A percentile compares a stretch with the other conserved stretches of the same genome.
Conservation (phyloP, 2,329 filamentous ascomycete species). For the Fusarium protoensiforme region DNA sequence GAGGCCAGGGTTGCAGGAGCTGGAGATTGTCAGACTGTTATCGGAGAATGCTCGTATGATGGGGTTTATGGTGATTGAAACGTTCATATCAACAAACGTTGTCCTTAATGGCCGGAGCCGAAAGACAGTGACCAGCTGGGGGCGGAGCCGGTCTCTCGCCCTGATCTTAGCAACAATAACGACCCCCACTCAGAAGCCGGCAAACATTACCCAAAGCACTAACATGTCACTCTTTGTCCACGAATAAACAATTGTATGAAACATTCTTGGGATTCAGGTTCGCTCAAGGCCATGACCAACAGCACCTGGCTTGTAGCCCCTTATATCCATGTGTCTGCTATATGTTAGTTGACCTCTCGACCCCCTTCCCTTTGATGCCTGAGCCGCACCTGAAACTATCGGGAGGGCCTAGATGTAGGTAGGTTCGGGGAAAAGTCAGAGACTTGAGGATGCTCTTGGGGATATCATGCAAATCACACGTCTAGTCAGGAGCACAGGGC, state of each 20-base stretch:
- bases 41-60: background rate
- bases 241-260: background rate
- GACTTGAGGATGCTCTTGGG: background rate
- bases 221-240: background rate
- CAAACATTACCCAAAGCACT: background rate
- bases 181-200: background rate
- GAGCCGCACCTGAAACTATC: background rate
- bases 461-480: background rate
- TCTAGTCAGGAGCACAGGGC: background rate
- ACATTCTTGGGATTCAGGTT: background rate
- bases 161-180: background rate
- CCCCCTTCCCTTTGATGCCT: background rate
- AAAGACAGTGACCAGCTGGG: background rate
- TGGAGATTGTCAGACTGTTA: background rate
- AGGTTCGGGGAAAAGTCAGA: too few relatives aligned
- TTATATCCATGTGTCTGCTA: background rate
- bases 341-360: background rate
- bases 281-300: background rate
- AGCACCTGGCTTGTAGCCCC: background rate
- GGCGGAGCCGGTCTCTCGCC: background rate
- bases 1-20: background rate
- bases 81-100: background rate
- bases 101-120: background rate
- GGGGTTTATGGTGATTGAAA: background rate
- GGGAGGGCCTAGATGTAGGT: background rate